Base-by-base conservation (phyloP, 805 yeast genomes). In the Debaryomyces hansenii region DNA sequence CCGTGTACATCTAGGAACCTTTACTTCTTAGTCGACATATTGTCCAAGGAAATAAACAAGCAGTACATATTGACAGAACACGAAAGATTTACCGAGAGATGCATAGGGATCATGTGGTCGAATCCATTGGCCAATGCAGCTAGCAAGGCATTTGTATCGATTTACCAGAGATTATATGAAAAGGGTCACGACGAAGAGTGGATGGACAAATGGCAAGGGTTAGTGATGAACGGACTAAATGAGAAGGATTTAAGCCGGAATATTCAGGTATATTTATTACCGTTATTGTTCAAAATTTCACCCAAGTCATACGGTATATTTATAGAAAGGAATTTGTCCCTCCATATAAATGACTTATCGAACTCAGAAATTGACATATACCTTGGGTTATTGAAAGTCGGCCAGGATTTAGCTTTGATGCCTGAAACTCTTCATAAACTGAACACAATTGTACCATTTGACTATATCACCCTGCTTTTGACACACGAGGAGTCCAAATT, bases 81-180 rank as follows among this genome's bases (percentile, higher is more conserved):
- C 31, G 82, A 86, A 0, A 37, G 52, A 1, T 81, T 86, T 48
- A 63, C 82, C 3, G 53, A 53, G 2, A 66, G 66, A 8, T 74
- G 86, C n/a, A 57, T 86, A 11, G 54, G 65, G 2, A 62, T 73
- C 14, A 82, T 86, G 67, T 65, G 70, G 51, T 72, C 83, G 1
- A 82, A 79, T 52, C 78, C 89, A 0, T 60, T 89, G 45, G 84
- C 94, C 0, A 86, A 82, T 49, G 77, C 85, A 2, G 72, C 82
- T 15, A 83, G 87, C n/a, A 85, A 81, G 56, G 72, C 83, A 14
- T 46, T 85, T 1, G 69, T 70, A 5, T 57, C 75, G 0, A 48
- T 56, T 50, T 69, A 42, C 49, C 49, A 50, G 27, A 47, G 51
- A 15, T 39, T 70, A 4, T 71, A 72, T 47, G 55, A 18, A 5